phyloP scores from a whole-genome alignment of 257 asterid species.

The Fraxinus cuspidata region DNA sequence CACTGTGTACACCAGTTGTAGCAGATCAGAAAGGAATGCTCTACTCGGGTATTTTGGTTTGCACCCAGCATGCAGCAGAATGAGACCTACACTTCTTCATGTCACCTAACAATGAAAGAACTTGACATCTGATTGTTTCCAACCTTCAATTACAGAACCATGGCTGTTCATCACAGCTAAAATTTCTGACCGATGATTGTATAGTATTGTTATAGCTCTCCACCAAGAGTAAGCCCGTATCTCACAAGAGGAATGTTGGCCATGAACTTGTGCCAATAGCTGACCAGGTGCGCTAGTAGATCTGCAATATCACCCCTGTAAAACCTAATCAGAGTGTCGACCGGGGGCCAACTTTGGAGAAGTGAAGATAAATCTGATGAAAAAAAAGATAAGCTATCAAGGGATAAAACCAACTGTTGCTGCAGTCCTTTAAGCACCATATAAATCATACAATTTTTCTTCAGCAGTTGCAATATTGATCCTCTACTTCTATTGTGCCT shows the following conservation, averaged over 20 bases:
- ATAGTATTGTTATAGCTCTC: neutral
- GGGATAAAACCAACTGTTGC: neutral
- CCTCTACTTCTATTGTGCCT: neutral
- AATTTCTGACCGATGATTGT: neutral
- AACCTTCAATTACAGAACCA: neutral
- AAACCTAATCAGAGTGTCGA: neutral
- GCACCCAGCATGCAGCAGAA: too few relatives aligned
- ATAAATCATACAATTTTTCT: neutral
- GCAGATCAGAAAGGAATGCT: neutral
- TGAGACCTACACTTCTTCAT: neutral
- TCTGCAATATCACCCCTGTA: neutral
- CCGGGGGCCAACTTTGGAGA: neutral
- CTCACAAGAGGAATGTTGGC: neutral
- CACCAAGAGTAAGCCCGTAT: neutral
- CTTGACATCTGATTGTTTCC: neutral
- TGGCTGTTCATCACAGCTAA: too few relatives aligned
- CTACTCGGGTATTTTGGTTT: neutral
- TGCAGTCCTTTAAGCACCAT: neutral
- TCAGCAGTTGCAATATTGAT: neutral
- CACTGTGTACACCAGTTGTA: too few relatives aligned
- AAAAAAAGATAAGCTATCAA: neutral
- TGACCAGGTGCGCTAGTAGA: neutral
- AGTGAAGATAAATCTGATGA: neutral
- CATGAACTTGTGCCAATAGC: neutral
- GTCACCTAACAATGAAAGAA: neutral